Base-by-base conservation (phyloP, 2,329 filamentous ascomycete species). In the Bimuria novae-zelandiae region DNA sequence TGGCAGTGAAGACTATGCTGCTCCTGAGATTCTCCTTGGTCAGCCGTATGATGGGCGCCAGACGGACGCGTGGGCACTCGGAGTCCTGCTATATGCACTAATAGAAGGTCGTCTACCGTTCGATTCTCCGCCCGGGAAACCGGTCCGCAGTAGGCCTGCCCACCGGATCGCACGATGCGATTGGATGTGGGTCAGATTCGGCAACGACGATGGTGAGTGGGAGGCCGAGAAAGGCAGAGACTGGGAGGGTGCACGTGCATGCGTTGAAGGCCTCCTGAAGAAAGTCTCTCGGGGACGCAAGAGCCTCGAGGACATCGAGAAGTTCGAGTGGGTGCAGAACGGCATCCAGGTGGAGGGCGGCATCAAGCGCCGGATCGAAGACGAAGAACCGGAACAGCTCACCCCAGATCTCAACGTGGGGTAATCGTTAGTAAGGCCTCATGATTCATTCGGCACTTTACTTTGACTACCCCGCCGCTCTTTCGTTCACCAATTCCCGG, bases 141-240 rank as follows among this genome's bases (percentile, higher is more conserved):
- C 86, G 42, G 90, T 82, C 81, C 64, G 92, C 14, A 77, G 89
- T 62, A 82, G 90, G 50, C 93, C 90, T 0, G 93, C 89, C 47
- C 94, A 99, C 71, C 87, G 92, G n/a, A 97, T 99, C 56, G 94
- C 94, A 1, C 83, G 94, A 30, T 90, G 92, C 45, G 94, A 99
- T 70, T 99, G 94, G 94, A 86, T 89, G 42, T 99, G 94, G 94
- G 86, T 91, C 56, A 85, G 89, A 55, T 96, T 89, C 69, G 91
- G 87, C 1, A 88, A 92, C 52, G 85, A 88, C 10, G 89, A 95
- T 50, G 92, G 91, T 30, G 91, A 96, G 49, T 94, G 95, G 80
- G 91, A 96, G 43, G 81, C 80, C 3, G 80, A 84, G 62, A 86
- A 83, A 57, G 84, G 82, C 5, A 79, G 78, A 44, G 88, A 83